phyloP scores from a whole-genome alignment of 257 asterid species.

The Nicotiana tabacum region DNA sequence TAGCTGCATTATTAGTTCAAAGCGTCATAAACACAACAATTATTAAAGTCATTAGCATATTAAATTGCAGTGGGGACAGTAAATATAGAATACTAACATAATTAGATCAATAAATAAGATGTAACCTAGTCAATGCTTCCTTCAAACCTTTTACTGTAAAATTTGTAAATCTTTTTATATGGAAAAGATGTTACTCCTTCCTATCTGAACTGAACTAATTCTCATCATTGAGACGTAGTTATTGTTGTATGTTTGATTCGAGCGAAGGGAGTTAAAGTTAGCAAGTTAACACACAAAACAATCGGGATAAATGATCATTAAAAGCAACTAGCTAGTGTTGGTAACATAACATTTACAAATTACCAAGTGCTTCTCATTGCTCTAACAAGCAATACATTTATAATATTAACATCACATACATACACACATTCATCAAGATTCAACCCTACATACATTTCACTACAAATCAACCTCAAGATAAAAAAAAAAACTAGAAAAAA shows the following conservation, averaged over 20 bases:
- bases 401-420: conserved; percentile 4
- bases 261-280: background rate
- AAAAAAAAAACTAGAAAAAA: background rate
- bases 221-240: no score
- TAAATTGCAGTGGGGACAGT: background rate
- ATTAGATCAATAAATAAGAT: no score
- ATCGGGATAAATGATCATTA: background rate
- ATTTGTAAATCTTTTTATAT: no score
- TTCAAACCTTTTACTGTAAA: background rate
- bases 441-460: conserved; percentile 1
- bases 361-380: background rate
- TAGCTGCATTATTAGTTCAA: no score
- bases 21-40: no score
- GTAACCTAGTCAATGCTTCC: no score
- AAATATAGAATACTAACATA: no score
- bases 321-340: background rate
- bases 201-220: no score
- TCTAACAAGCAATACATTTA: background rate
- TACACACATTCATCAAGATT: background rate
- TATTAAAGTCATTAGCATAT: no score
- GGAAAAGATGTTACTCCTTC: no score
- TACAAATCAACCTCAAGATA: background rate
- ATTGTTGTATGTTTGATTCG: no score
- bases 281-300: background rate
- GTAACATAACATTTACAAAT: background rate